phyloP scores from a whole-genome alignment of 2,329 filamentous ascomycete species.

The Septoria petroselini region DNA sequence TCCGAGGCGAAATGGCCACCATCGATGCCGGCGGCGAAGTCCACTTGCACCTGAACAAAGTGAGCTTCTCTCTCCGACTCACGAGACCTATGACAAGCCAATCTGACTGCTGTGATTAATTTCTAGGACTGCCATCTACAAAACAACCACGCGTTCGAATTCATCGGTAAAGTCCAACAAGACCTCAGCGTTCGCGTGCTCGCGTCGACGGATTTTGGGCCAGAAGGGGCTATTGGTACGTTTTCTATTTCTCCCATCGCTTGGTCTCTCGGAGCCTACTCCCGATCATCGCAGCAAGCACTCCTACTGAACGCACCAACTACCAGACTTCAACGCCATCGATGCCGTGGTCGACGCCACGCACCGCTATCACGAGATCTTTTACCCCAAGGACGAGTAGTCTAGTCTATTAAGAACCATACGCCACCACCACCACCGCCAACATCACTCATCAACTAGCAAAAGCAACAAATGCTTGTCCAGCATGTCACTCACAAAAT shows the following conservation, averaged over 20 bases:
- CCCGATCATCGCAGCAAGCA: background rate
- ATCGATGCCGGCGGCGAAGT: constrained; percentile 77
- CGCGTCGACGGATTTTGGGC: constrained; percentile 66
- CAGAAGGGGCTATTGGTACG: constrained; percentile 58
- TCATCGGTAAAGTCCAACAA: constrained; percentile 75
- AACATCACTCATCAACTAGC: too few species aligned
- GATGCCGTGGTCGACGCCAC: constrained; percentile 81
- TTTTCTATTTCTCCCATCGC: too few species aligned
- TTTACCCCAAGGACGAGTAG: constrained; percentile 56
- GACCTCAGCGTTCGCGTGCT: constrained; percentile 71
- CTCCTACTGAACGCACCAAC: too few species aligned
- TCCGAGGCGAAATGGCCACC: constrained; percentile 75
- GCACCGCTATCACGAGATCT: constrained; percentile 76
- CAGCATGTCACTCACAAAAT: background rate
- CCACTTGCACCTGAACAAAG: constrained; percentile 69
- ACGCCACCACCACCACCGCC: too few species aligned
- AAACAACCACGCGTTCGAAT: constrained; percentile 67
- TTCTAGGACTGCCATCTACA: constrained; percentile 66
- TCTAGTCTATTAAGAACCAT: too few species aligned
- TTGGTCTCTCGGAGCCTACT: background rate
- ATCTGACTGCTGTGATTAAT: background rate
- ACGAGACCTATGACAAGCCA: background rate
- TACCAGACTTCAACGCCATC: constrained; percentile 68
- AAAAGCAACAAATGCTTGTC: too few species aligned
- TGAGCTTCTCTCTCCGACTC: constrained; percentile 48